phyloP scores from a whole-genome alignment of 345 rosid species.

The Lepidium africanum region DNA sequence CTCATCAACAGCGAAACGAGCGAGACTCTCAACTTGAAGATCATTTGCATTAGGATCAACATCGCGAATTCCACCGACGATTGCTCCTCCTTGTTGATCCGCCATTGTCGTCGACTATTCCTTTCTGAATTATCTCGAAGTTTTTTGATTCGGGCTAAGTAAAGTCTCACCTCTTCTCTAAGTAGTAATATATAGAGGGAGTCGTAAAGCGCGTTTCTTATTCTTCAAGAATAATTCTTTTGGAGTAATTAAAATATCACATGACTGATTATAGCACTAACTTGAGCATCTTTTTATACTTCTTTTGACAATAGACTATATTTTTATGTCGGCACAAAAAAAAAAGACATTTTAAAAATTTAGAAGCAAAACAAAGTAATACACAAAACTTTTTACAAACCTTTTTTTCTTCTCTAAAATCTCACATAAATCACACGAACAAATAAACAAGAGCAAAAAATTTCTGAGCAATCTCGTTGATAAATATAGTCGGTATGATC shows the following conservation, averaged over 20 bases:
- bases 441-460: not conserved
- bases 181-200: not conserved
- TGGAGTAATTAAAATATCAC: not conserved
- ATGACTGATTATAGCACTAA: slow-evolving; percentile 6
- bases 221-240: slow-evolving; percentile 13
- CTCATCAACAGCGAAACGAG: too few species aligned
- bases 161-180: not conserved
- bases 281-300: not conserved
- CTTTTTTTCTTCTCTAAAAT: too few species aligned
- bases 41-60: too few species aligned
- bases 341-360: not conserved
- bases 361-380: not conserved
- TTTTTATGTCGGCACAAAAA: not conserved
- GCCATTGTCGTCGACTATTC: slow-evolving; percentile 13
- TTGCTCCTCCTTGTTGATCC: slow-evolving; percentile 30
- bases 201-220: slow-evolving; percentile 9
- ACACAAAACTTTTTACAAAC: not conserved
- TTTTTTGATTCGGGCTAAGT: not conserved
- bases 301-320: not conserved
- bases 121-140: not conserved
- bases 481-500: not conserved
- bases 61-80: slow-evolving; percentile 44
- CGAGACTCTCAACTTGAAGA: too few species aligned
- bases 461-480: not conserved
- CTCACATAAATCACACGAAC: not conserved